Evolutionary conservation across 2,329 filamentous ascomycete species (phyloP).

Genomic region (Talaromyces sp.): DNA sequence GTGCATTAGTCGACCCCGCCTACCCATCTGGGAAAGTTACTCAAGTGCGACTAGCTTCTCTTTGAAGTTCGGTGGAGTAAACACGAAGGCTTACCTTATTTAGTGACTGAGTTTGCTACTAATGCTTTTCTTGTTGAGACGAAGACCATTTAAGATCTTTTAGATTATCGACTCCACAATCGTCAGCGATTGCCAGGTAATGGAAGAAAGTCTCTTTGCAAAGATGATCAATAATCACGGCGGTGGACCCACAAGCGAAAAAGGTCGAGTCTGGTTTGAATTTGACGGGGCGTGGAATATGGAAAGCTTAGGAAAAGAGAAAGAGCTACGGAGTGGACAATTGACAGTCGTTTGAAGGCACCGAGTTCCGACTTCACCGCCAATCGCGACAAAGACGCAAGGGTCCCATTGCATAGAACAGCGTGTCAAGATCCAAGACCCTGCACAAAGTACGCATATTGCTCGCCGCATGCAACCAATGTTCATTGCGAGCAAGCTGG

Average conservation of each 20-base stretch:
- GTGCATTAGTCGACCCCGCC: slow-evolving; percentile 8
- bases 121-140: background rate
- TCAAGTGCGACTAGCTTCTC: background rate
- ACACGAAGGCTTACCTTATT: background rate
- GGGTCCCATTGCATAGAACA: slow-evolving; percentile 8
- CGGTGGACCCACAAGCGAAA: background rate
- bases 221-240: slow-evolving; percentile 3
- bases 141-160: background rate
- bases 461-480: background rate
- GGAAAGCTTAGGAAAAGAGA: background rate
- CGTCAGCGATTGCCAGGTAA: background rate
- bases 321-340: background rate
- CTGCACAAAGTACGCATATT: background rate
- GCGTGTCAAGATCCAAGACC: slow-evolving; percentile 1
- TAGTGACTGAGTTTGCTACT: background rate
- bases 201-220: background rate
- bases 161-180: background rate
- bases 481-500: background rate
- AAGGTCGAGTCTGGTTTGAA: background rate
- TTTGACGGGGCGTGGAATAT: background rate
- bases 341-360: background rate
- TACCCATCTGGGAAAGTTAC: slow-evolving; percentile 1
- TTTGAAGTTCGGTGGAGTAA: background rate
- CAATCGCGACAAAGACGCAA: slow-evolving; percentile 10
- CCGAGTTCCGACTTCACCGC: slow-evolving; percentile 6